Evolutionary conservation across 805 yeast genomes (phyloP).

Genomic region (Candida anglica): DNA sequence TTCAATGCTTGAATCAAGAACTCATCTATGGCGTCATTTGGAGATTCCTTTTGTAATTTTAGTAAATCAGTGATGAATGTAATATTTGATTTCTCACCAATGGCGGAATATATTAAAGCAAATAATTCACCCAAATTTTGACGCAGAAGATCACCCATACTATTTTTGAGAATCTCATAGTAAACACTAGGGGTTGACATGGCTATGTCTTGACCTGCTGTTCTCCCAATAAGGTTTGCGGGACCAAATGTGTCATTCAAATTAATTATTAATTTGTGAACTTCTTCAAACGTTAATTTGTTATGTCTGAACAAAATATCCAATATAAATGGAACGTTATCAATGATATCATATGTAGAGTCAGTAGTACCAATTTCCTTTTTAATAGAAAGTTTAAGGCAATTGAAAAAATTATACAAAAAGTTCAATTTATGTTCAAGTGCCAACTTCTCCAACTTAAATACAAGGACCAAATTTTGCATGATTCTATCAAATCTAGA

Average conservation of each 20-base stretch:
- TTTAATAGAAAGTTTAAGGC: conserved; percentile 22
- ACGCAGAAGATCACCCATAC: neutral
- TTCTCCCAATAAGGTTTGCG: conserved; percentile 12
- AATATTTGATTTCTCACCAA: conserved; percentile 15
- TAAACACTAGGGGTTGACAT: conserved; percentile 6
- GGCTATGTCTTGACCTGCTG: conserved; percentile 3
- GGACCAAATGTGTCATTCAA: conserved; percentile 33
- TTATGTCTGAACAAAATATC: conserved; percentile 15
- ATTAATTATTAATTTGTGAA: conserved; percentile 19
- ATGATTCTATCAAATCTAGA: conserved; percentile 26
- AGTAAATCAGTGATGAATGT: conserved; percentile 14
- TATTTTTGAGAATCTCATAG: conserved; percentile 3
- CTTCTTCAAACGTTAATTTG: conserved; percentile 13
- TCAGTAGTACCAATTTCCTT: conserved; percentile 26
- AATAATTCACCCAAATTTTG: conserved; percentile 4
- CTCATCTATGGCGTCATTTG: conserved; percentile 8
- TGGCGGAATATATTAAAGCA: conserved; percentile 9
- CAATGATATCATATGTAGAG: conserved; percentile 28
- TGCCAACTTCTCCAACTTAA: conserved; percentile 19
- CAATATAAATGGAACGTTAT: conserved; percentile 23
- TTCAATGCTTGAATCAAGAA: conserved; percentile 15
- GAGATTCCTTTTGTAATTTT: conserved; percentile 7
- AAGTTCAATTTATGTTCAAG: conserved; percentile 20
- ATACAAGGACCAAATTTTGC: conserved; percentile 18
- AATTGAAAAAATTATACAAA: conserved; percentile 19